These are phyloP conservation scores for Flaveria sonorensis DNA, from an alignment of 129 eudicot genomes.

Conservation along the genomic window DNA sequence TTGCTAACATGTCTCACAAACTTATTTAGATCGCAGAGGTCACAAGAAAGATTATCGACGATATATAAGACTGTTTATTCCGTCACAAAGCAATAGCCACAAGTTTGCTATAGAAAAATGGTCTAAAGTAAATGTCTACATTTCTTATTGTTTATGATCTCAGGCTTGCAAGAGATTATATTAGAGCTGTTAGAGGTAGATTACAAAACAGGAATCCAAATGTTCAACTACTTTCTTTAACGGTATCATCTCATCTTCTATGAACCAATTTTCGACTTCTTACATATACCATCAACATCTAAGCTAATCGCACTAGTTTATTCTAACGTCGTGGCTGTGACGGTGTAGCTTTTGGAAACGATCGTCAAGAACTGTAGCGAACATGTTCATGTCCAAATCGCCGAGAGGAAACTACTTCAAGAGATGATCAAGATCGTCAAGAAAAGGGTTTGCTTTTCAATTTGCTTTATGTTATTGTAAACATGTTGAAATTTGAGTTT, in stretches of 20 bases:
- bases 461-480: slow-evolving; percentile 2
- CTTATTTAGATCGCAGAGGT: neutral
- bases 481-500: neutral
- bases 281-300: neutral
- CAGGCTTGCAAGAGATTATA: slow-evolving; percentile 88
- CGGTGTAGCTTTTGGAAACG: slow-evolving; percentile 80
- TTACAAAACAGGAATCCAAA: slow-evolving; percentile 89
- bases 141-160: slow-evolving; percentile 1
- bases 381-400: slow-evolving; percentile 70
- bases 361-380: slow-evolving; percentile 95
- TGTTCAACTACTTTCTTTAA: slow-evolving; percentile 86
- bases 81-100: too few relatives aligned
- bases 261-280: neutral
- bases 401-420: slow-evolving; percentile 66
- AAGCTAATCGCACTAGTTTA: neutral
- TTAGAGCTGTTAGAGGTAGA: slow-evolving; percentile 74
- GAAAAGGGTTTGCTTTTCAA: slow-evolving; percentile 48
- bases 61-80: too few relatives aligned
- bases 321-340: neutral
- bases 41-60: neutral
- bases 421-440: slow-evolving; percentile 89
- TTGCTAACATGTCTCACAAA: too few relatives aligned
- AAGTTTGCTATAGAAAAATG: neutral
- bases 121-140: neutral
- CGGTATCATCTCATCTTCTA: slow-evolving; percentile 41